Evolutionary conservation across 345 rosid genomes (phyloP).

Genomic region (Lepidium didymum): DNA sequence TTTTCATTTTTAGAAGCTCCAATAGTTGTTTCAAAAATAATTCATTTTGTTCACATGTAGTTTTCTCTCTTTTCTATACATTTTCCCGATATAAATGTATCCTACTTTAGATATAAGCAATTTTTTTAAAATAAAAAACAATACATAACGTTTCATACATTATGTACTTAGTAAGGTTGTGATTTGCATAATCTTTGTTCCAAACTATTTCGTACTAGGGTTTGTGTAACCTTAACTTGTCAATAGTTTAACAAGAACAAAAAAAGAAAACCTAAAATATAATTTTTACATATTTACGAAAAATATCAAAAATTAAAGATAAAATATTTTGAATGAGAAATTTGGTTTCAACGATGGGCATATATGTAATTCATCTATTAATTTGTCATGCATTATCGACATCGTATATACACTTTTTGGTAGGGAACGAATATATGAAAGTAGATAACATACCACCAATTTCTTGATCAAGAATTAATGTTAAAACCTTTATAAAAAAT

Average conservation of each 20-base stretch:
- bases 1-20: background rate
- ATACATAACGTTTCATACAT: too few relatives aligned
- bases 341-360: constrained; percentile 7
- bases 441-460: constrained; percentile 26
- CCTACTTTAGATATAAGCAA: too few relatives aligned
- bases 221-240: too few relatives aligned
- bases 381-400: constrained; percentile 10
- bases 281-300: background rate
- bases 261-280: background rate
- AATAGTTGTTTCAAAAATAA: background rate
- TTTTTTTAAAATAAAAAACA: too few relatives aligned
- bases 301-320: background rate
- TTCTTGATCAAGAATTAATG: constrained; percentile 21
- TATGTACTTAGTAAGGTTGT: too few relatives aligned
- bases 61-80: background rate
- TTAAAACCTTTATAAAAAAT: background rate
- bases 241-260: too few relatives aligned
- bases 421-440: constrained; percentile 16
- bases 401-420: constrained; percentile 19
- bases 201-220: too few relatives aligned
- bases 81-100: background rate
- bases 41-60: background rate
- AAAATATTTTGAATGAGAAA: background rate
- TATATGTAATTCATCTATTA: constrained; percentile 12
- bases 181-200: too few relatives aligned